These are phyloP conservation scores for Anastatica hierochuntica DNA, from an alignment of 345 rosid genomes.

Conservation along the genomic window DNA sequence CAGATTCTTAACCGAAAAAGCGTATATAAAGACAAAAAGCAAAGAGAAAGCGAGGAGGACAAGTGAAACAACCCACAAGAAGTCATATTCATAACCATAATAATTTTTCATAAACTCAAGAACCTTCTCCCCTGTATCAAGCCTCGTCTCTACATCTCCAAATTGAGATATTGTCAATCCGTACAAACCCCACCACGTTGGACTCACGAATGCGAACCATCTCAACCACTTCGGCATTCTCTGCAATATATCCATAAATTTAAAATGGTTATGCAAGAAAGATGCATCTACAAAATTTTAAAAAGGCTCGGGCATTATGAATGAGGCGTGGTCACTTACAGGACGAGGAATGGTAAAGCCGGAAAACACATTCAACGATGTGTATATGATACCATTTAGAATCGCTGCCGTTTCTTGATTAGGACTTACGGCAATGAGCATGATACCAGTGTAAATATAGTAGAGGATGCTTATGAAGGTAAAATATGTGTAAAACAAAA, in stretches of 20 bases:
- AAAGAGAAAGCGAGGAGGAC: constrained; percentile 26
- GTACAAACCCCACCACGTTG: constrained; percentile 37
- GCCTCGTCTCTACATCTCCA: constrained; percentile 28
- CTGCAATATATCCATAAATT: no score
- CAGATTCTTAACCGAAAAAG: constrained; percentile 25
- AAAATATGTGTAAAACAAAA: constrained; percentile 30
- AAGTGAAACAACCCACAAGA: constrained; percentile 27
- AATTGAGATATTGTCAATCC: constrained; percentile 35
- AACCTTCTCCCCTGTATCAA: constrained; percentile 37
- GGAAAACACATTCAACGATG: constrained; percentile 37
- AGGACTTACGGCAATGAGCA: constrained; percentile 34
- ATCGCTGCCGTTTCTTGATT: constrained; percentile 29
- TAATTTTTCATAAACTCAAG: constrained; percentile 29
- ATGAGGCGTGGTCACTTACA: constrained; percentile 16
- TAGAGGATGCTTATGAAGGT: constrained; percentile 34
- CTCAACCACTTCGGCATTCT: constrained; percentile 38
- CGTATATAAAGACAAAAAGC: constrained; percentile 22
- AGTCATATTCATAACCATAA: constrained; percentile 36
- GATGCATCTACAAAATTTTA: not conserved
- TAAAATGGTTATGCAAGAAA: no score
- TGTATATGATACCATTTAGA: constrained; percentile 24
- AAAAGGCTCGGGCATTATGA: not conserved
- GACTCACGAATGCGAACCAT: constrained; percentile 36
- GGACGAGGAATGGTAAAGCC: constrained; percentile 42
- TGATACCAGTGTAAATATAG: constrained; percentile 40